Conservation (phyloP, 345 rosid species). For the Ricinus communis region DNA sequence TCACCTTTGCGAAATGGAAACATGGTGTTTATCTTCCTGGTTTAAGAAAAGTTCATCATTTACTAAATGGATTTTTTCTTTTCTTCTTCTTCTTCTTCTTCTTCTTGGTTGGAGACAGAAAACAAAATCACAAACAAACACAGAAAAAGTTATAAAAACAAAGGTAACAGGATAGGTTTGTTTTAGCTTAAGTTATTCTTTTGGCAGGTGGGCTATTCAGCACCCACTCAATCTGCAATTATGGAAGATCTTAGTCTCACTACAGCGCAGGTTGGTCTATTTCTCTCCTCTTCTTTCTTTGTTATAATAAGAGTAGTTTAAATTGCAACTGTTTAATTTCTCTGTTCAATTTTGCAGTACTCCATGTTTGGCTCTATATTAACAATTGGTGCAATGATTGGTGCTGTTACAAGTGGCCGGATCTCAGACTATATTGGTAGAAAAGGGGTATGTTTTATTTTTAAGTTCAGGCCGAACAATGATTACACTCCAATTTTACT, state of each 20-base stretch:
- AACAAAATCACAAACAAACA: neutral
- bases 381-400: slow-evolving; percentile 94
- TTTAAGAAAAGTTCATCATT: slow-evolving; percentile 24
- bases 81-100: neutral
- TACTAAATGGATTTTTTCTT: slow-evolving; percentile 28
- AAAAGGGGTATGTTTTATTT: slow-evolving; percentile 61
- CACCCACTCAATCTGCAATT: slow-evolving; percentile 84
- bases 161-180: slow-evolving; percentile 23
- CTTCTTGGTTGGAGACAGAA: slow-evolving; percentile 31
- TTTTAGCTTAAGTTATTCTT: slow-evolving; percentile 47
- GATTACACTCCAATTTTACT: neutral
- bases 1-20: neutral
- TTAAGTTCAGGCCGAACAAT: neutral
- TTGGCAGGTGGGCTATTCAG: slow-evolving; percentile 92
- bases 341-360: slow-evolving; percentile 49
- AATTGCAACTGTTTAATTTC: neutral
- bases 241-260: slow-evolving; percentile 78
- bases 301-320: neutral
- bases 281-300: neutral
- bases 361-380: slow-evolving; percentile 91
- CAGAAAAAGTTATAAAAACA: slow-evolving; percentile 2
- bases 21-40: slow-evolving; percentile 13
- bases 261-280: slow-evolving; percentile 56
- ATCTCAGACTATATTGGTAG: slow-evolving; percentile 75
- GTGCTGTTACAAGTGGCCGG: slow-evolving; percentile 79